A percentile compares a stretch with the other conserved stretches of the same genome.
Evolutionary conservation across 495 filamentous ascomycete species (phyloP).

Genomic region (Trichoderma gamsii): DNA sequence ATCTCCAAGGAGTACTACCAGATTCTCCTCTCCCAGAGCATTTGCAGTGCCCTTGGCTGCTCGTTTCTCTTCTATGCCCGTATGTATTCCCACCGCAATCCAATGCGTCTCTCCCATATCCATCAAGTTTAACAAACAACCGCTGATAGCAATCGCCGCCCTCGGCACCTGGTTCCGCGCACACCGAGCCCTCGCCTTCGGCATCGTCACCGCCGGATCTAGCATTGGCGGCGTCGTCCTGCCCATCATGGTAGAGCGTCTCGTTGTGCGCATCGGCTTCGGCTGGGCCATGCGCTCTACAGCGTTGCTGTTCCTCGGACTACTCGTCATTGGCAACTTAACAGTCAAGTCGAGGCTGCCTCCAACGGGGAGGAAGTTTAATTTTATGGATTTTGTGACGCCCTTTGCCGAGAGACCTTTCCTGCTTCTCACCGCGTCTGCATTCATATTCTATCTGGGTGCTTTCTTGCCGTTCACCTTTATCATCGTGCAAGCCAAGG

Average conservation of each 20-base stretch:
- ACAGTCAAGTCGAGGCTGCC: conserved; percentile 60
- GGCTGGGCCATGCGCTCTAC: conserved; percentile 65
- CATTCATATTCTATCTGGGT: conserved; percentile 64
- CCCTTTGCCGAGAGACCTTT: conserved; percentile 59
- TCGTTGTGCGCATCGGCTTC: conserved; percentile 63
- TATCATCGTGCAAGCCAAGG: conserved; percentile 52
- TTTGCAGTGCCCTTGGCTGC: conserved; percentile 51
- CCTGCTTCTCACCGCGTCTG: conserved; percentile 41
- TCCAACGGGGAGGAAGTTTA: conserved; percentile 48
- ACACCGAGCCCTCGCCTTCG: conserved; percentile 60
- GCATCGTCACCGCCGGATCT: conserved; percentile 60
- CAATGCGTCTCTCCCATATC: conserved; percentile 39
- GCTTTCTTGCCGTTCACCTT: conserved; percentile 72
- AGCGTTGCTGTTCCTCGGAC: conserved; percentile 62
- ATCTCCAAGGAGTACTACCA: conserved; percentile 59
- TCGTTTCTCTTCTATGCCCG: conserved; percentile 59
- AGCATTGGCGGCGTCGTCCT: conserved; percentile 63
- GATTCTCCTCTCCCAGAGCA: conserved; percentile 54
- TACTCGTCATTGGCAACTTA: conserved; percentile 56
- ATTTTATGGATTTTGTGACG: conserved; percentile 47
- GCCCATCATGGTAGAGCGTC: conserved; percentile 61
- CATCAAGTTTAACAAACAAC: neutral
- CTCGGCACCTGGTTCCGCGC: conserved; percentile 54
- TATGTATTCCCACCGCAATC: conserved; percentile 48
- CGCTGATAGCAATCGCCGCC: no score